Evolutionary conservation across 495 filamentous ascomycete genomes (phyloP), one percentile per base, ranked within the genome.

Genomic region (Xylaria longipes): DNA sequence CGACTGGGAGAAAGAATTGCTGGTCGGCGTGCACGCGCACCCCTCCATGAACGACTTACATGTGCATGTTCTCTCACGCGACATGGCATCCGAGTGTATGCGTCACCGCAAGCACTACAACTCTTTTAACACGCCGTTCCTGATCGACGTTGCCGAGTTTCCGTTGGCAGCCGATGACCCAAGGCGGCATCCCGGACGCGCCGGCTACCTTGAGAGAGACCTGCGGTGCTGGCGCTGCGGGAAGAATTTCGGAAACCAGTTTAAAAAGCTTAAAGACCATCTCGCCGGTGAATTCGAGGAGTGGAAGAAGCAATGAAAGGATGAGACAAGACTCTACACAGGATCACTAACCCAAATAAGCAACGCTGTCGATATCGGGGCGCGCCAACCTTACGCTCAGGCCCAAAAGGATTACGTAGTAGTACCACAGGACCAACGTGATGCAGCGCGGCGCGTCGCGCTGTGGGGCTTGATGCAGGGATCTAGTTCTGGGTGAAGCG

Each of bases 21-120:
- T 89, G 52, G 86, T 89, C 20, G 96, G 96, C 27, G 84, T 97
- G 0, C 96, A 99, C 82, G 92, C 92, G 3, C 86, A 89, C 68
- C 96, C 96, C n/a, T 92, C 89, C 25, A 97, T 99, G 96, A 91
- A 89, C 66, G 93, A 98, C 81, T 80, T 99, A 67, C 96, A 99
- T 80, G 85, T 99, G 22, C 96, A 99, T 81, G 89, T 99, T 45
- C 78, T 99, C 39, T 90, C 91, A 22, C 81, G 85, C 39, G 96
- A 99, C 79, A 87, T 90, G 78, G 82, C 87, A 67, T 93, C 90
- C 56, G 87, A 90, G 41, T 85, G 83, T 33, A 72, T 97, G 76
- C 93, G 92, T 81, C 90, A 94, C 76, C 83, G 88, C 67, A 97
- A 94, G 77, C 96, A 99, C 83, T 98, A 98, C 81, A 95, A 94